These are phyloP conservation scores for Hypoxylon sp. DNA, from an alignment of 2,329 filamentous ascomycete genomes.

Conservation along the genomic window DNA sequence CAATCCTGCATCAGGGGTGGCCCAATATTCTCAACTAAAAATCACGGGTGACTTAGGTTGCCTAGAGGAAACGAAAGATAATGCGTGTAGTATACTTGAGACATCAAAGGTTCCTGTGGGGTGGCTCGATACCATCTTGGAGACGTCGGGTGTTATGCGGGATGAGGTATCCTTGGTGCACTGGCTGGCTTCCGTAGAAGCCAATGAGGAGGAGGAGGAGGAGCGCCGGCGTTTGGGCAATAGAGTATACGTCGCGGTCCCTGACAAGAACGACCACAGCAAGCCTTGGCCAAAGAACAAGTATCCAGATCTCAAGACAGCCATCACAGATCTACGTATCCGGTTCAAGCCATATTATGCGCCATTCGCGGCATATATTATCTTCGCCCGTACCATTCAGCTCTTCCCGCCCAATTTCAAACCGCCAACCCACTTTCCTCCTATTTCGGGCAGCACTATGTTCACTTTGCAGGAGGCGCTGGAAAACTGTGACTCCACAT, in stretches of 20 bases:
- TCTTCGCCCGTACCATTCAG: conserved; percentile 28
- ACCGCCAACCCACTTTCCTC: conserved; percentile 6
- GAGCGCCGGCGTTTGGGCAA: background rate
- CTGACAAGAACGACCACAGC: conserved; percentile 20
- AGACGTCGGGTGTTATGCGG: conserved; percentile 44
- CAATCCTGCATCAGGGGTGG: background rate
- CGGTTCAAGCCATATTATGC: conserved; percentile 44
- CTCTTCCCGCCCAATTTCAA: conserved; percentile 39
- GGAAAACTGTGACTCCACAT: conserved; percentile 31
- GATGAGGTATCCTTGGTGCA: conserved; percentile 2
- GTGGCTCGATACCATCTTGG: conserved; percentile 47
- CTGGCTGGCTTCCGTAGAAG: background rate
- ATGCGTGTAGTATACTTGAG: background rate
- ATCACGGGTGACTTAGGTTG: background rate
- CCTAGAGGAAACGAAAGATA: background rate
- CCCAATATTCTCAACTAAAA: background rate
- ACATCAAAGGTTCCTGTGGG: conserved; percentile 32
- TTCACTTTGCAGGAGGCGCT: conserved; percentile 42
- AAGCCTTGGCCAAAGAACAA: conserved; percentile 40
- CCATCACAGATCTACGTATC: conserved; percentile 43
- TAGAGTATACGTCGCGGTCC: conserved; percentile 31
- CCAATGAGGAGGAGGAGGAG: conserved; percentile 6
- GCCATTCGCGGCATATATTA: conserved; percentile 45
- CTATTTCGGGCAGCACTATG: conserved; percentile 32
- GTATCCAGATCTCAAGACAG: conserved; percentile 45